A percentile compares a stretch with the other conserved stretches of the same genome.
Evolutionary conservation across 306 rosid genomes (phyloP).

Genomic region (Ammopiptanthus mongolicus): DNA sequence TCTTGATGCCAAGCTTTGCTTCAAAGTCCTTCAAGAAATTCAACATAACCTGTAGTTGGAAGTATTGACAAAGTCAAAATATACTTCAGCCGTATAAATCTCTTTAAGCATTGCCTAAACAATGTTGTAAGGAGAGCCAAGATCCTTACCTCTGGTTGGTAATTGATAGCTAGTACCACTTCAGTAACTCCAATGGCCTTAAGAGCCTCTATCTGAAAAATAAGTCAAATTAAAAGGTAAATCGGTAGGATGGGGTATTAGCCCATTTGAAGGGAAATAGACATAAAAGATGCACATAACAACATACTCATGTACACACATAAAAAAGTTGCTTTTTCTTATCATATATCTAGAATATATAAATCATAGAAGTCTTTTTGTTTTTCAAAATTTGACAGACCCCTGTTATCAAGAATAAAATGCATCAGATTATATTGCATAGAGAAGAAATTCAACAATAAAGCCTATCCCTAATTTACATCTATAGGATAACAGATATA

Average conservation of each 20-base stretch:
- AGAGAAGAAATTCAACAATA: neutral
- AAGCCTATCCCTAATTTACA: neutral
- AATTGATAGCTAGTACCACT: slow-evolving; percentile 97
- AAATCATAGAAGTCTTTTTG: neutral
- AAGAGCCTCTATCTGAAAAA: slow-evolving; percentile 89
- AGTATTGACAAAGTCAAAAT: slow-evolving; percentile 3
- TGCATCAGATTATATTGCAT: neutral
- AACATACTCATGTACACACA: neutral
- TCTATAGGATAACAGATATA: neutral
- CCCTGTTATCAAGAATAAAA: neutral
- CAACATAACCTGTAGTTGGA: slow-evolving; percentile 76
- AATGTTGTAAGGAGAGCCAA: neutral
- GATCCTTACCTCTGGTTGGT: slow-evolving; percentile 89
- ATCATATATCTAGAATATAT: neutral
- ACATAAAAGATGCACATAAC: neutral
- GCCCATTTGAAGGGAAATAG: neutral
- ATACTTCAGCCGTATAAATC: slow-evolving; percentile 10
- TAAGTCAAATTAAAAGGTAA: slow-evolving; percentile 17
- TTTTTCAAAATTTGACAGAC: neutral
- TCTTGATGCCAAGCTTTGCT: slow-evolving; percentile 83
- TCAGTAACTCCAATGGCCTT: slow-evolving; percentile 89
- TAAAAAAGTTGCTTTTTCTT: neutral
- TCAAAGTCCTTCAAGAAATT: slow-evolving; percentile 94
- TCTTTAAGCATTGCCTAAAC: slow-evolving; percentile 17
- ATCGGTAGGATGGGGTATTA: neutral